Conservation (phyloP, 768 basidiomycete genomes). For the Galerina marginata region DNA sequence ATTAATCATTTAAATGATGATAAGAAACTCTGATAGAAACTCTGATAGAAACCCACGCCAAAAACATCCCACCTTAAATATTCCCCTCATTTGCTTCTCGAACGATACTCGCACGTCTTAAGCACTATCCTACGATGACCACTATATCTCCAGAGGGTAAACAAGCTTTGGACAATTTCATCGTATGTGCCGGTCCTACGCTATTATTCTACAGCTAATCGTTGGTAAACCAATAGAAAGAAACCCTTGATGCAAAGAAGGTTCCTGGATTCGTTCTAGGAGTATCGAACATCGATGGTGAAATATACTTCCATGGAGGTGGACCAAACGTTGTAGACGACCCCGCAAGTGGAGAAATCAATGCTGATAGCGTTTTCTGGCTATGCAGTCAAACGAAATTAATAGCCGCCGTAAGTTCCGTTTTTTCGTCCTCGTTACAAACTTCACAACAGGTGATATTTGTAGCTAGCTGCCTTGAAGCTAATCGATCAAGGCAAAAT, state of each 20-base stretch:
- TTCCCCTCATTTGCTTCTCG: too few species aligned
- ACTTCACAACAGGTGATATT: not conserved
- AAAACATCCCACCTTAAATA: too few species aligned
- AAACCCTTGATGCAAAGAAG: constrained; percentile 6
- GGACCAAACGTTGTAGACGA: constrained; percentile 31
- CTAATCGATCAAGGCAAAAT: constrained; percentile 33
- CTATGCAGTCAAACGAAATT: constrained; percentile 42
- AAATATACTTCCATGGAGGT: constrained; percentile 31
- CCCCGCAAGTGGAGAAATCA: constrained; percentile 28
- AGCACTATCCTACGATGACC: not conserved
- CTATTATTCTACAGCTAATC: not conserved
- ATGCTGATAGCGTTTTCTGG: constrained; percentile 38
- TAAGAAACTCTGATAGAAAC: too few species aligned
- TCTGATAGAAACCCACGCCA: too few species aligned
- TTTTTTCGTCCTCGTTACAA: not conserved
- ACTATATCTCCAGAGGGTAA: not conserved
- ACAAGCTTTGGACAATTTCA: not conserved
- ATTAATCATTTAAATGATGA: too few species aligned
- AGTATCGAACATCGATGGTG: constrained; percentile 26
- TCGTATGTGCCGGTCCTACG: not conserved
- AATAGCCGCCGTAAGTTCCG: constrained; percentile 32
- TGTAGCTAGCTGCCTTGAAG: constrained; percentile 31
- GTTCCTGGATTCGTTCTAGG: constrained; percentile 27
- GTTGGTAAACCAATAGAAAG: constrained; percentile 7
- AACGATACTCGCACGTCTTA: too few species aligned